Evolutionary conservation across 768 basidiomycete genomes (phyloP).

Genomic region (Erythrobasidium yunnanense): DNA sequence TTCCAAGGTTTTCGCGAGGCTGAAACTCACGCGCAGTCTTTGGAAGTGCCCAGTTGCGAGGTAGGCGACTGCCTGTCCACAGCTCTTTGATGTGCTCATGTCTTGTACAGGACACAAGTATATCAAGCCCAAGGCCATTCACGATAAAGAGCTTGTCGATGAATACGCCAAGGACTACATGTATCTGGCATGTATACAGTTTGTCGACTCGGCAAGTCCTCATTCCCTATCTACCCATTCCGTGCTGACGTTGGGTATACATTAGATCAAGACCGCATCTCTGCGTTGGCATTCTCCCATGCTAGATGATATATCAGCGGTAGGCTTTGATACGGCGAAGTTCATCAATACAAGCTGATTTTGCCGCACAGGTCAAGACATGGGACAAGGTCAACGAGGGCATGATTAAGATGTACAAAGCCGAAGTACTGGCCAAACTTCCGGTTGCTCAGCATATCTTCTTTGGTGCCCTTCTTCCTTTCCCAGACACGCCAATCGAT

Average conservation of each 20-base stretch:
- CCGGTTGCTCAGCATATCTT: constrained; percentile 94
- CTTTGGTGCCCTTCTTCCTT: constrained; percentile 63
- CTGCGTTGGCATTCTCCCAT: constrained; percentile 97
- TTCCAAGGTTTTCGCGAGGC: not conserved
- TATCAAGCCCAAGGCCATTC: constrained; percentile 81
- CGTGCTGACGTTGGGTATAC: not conserved
- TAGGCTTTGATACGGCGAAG: not conserved
- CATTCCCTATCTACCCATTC: not conserved
- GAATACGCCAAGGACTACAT: constrained; percentile 88
- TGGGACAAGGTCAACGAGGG: constrained; percentile 96
- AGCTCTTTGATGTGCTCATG: too few relatives aligned
- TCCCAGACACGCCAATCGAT: constrained; percentile 31
- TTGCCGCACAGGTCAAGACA: constrained; percentile 41
- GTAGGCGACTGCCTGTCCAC: too few relatives aligned
- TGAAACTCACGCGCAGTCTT: constrained; percentile 51
- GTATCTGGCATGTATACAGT: constrained; percentile 89
- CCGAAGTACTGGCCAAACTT: constrained; percentile 87
- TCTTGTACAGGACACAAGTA: constrained; percentile 62
- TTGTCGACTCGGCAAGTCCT: constrained; percentile 61
- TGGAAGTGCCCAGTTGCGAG: constrained; percentile 64
- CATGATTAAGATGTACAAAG: constrained; percentile 96
- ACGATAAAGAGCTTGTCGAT: constrained; percentile 78
- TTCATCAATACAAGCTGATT: not conserved
- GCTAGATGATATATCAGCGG: constrained; percentile 72
- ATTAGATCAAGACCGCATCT: constrained; percentile 84